Evolutionary conservation across 495 filamentous ascomycete genomes (phyloP).

Genomic region (Neurospora sp.): DNA sequence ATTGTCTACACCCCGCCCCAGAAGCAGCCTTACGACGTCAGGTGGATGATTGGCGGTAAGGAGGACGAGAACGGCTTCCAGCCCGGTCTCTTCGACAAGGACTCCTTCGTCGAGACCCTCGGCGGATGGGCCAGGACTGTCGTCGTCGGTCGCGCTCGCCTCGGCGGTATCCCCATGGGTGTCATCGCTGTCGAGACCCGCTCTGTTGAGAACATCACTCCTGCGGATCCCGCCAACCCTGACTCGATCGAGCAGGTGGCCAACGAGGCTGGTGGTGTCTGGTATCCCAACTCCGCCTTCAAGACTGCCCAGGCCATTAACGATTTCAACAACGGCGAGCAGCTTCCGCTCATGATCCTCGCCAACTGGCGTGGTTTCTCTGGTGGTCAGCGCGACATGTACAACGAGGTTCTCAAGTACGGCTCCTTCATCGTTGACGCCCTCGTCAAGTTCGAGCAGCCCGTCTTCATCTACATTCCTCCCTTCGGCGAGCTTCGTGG

Average conservation of each 20-base stretch:
- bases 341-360: slow-evolving; percentile 96
- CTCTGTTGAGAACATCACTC: slow-evolving; percentile 90
- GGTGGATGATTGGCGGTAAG: slow-evolving; percentile 88
- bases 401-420: slow-evolving; percentile 99
- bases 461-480: slow-evolving; percentile 97
- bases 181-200: slow-evolving; percentile 96
- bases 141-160: slow-evolving; percentile 89
- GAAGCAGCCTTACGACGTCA: slow-evolving; percentile 86
- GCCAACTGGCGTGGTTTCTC: slow-evolving; percentile 99
- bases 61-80: slow-evolving; percentile 70
- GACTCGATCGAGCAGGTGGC: slow-evolving; percentile 92
- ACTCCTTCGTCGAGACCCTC: slow-evolving; percentile 93
- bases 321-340: slow-evolving; percentile 98
- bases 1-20: slow-evolving; percentile 73
- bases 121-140: slow-evolving; percentile 96
- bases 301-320: slow-evolving; percentile 98
- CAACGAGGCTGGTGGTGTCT: slow-evolving; percentile 94
- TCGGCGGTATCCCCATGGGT: slow-evolving; percentile 97
- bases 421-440: slow-evolving; percentile 98
- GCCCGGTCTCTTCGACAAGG: slow-evolving; percentile 87
- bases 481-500: slow-evolving; percentile 94
- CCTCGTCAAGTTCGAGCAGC: slow-evolving; percentile 96
- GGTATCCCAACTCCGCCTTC: slow-evolving; percentile 99
- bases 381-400: slow-evolving; percentile 98
- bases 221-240: slow-evolving; percentile 96